phyloP scores from a whole-genome alignment of 345 rosid genomes.

The Turritis glabra region DNA sequence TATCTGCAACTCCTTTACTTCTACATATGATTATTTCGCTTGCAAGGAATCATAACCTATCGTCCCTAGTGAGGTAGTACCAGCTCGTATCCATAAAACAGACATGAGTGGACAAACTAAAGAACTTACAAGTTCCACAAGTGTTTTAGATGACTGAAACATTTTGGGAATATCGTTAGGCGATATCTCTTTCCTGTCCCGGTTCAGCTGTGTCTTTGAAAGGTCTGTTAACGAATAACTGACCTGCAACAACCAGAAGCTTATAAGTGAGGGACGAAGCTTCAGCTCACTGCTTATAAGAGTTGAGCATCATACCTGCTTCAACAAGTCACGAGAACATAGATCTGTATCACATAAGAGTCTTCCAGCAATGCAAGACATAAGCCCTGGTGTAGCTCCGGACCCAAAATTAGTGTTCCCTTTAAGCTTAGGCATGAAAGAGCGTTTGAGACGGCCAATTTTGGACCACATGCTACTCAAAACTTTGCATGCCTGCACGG shows the following conservation, averaged over 20 bases:
- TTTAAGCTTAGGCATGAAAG: no score
- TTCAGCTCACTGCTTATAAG: not conserved
- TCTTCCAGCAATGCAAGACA: slow-evolving; percentile 84
- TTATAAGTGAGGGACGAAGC: slow-evolving; percentile 19
- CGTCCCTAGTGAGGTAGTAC: no score
- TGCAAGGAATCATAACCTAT: no score
- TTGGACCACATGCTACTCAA: no score
- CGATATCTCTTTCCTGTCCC: slow-evolving; percentile 71
- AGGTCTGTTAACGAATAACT: slow-evolving; percentile 88
- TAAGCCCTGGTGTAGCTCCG: slow-evolving; percentile 80
- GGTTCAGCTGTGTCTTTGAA: slow-evolving; percentile 70
- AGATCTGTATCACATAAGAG: slow-evolving; percentile 78
- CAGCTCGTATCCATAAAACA: no score
- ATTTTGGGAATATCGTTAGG: slow-evolving; percentile 66
- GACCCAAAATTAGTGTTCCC: slow-evolving; percentile 68
- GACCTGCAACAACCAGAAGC: slow-evolving; percentile 52
- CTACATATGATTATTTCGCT: no score
- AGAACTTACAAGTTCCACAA: slow-evolving; percentile 71
- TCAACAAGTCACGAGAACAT: slow-evolving; percentile 74
- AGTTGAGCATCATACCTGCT: slow-evolving; percentile 52
- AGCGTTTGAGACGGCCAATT: no score
- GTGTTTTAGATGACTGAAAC: slow-evolving; percentile 68
- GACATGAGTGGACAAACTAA: no score
- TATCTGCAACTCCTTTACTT: no score
- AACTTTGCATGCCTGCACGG: no score